These are phyloP conservation scores for Aspergillus mulundensis DNA, from an alignment of 495 filamentous ascomycete species.

Conservation along the genomic window DNA sequence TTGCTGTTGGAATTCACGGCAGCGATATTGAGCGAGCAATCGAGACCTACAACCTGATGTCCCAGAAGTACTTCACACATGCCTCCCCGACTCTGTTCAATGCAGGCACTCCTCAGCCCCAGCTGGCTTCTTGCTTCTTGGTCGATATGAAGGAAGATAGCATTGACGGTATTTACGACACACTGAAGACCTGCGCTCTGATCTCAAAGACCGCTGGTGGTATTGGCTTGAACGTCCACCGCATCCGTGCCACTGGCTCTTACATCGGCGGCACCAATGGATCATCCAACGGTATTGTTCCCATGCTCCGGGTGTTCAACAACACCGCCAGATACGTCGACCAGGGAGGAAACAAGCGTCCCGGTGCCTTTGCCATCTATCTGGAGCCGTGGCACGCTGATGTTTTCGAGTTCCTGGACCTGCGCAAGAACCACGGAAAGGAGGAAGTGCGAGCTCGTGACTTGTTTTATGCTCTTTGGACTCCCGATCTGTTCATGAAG, in stretches of 20 bases:
- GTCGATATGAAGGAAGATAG: conserved; percentile 99
- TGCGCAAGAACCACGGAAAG: conserved; percentile 99
- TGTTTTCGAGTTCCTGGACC: conserved; percentile 93
- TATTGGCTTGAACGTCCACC: conserved; percentile 92
- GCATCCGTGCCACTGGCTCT: conserved; percentile 92
- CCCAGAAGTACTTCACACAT: conserved; percentile 94
- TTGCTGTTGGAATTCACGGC: conserved; percentile 93
- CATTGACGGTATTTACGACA: conserved; percentile 99
- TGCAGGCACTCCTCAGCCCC: conserved; percentile 87
- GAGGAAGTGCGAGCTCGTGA: conserved; percentile 96
- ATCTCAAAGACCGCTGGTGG: conserved; percentile 99
- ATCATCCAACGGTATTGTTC: conserved; percentile 93
- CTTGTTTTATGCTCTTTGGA: conserved; percentile 97
- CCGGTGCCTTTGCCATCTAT: conserved; percentile 97
- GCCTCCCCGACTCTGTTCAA: conserved; percentile 98
- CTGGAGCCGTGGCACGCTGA: conserved; percentile 99
- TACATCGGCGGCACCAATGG: conserved; percentile 98
- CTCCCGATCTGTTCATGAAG: conserved; percentile 99
- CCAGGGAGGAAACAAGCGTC: conserved; percentile 98
- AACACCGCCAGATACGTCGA: conserved; percentile 98
- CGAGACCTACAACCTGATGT: conserved; percentile 98
- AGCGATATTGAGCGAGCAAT: conserved; percentile 90
- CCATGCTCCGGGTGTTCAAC: conserved; percentile 98
- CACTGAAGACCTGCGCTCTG: conserved; percentile 97
- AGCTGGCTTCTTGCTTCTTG: conserved; percentile 95